A percentile compares a stretch with the other conserved stretches of the same genome.
Conservation (phyloP, 805 yeast species). For the Yamadazyma tumulicola region DNA sequence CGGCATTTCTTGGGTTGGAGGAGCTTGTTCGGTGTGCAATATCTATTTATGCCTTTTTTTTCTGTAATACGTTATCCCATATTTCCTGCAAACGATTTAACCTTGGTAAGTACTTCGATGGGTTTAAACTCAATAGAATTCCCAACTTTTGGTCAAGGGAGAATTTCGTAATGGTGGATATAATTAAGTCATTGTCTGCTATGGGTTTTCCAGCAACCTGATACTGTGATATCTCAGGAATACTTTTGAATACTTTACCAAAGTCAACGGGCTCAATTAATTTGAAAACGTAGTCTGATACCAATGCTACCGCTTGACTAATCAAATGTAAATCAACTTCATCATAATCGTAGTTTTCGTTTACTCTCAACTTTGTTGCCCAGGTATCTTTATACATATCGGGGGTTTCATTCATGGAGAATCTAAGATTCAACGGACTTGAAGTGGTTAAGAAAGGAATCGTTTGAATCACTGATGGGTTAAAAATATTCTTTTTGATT, state of each 20-base stretch:
- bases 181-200: slow-evolving; percentile 8
- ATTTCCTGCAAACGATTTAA: slow-evolving; percentile 6
- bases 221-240: slow-evolving; percentile 5
- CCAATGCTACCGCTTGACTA: slow-evolving; percentile 22
- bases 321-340: slow-evolving; percentile 32
- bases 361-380: slow-evolving; percentile 45
- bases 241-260: slow-evolving; percentile 9
- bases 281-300: slow-evolving; percentile 21
- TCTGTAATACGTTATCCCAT: slow-evolving; percentile 8
- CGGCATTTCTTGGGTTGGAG: too few species aligned
- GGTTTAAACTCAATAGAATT: slow-evolving; percentile 7
- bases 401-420: slow-evolving; percentile 26
- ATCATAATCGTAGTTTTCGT: slow-evolving; percentile 47
- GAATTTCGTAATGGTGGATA: slow-evolving; percentile 9
- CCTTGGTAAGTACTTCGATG: background rate
- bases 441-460: slow-evolving; percentile 62
- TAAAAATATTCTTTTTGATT: slow-evolving; percentile 14
- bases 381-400: slow-evolving; percentile 35
- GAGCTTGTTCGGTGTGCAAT: background rate
- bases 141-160: slow-evolving; percentile 17
- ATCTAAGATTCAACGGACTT: slow-evolving; percentile 32
- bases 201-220: slow-evolving; percentile 8
- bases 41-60: background rate
- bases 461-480: slow-evolving; percentile 35
- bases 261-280: slow-evolving; percentile 21